Percentiles rank a stretch among this genome's conserved stretches.
Conservation (phyloP, 139 green algal species). For the Chlorella sp. region DNA sequence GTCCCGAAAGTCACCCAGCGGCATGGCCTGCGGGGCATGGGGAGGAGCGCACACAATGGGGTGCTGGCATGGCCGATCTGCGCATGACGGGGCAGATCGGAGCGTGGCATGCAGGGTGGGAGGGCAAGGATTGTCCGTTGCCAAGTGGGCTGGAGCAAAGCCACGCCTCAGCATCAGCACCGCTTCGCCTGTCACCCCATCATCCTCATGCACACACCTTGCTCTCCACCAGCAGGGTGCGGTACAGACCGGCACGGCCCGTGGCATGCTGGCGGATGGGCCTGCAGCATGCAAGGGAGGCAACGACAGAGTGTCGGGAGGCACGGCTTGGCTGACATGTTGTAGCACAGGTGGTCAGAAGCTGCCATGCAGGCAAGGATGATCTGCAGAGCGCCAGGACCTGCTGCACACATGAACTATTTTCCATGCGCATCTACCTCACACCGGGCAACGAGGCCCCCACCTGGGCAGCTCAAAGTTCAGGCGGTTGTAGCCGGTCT, state of each 20-base stretch:
- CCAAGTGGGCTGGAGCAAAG: too few species aligned
- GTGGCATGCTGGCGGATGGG: slow-evolving; percentile 78
- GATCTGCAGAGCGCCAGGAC: too few species aligned
- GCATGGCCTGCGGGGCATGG: slow-evolving; percentile 45
- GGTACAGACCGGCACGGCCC: slow-evolving; percentile 79
- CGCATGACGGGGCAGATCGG: too few species aligned
- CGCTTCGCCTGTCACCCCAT: too few species aligned
- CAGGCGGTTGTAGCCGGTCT: slow-evolving; percentile 62
- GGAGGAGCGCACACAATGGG: too few species aligned
- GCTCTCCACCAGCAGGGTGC: slow-evolving; percentile 78
- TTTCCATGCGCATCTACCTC: too few species aligned
- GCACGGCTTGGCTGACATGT: background rate
- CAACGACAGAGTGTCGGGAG: background rate
- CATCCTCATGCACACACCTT: background rate
- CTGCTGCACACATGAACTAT: too few species aligned
- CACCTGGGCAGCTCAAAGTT: slow-evolving; percentile 59
- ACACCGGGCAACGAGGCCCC: too few species aligned
- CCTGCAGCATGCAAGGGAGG: background rate
- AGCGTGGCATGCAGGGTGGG: too few species aligned
- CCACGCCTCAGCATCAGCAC: too few species aligned
- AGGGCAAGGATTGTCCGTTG: too few species aligned
- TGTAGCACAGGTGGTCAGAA: background rate
- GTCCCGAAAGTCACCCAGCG: slow-evolving; percentile 40
- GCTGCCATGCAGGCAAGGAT: background rate
- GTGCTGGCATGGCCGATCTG: too few species aligned